phyloP scores from a whole-genome alignment of 345 rosid species.

The Dipteronia dyeriana region DNA sequence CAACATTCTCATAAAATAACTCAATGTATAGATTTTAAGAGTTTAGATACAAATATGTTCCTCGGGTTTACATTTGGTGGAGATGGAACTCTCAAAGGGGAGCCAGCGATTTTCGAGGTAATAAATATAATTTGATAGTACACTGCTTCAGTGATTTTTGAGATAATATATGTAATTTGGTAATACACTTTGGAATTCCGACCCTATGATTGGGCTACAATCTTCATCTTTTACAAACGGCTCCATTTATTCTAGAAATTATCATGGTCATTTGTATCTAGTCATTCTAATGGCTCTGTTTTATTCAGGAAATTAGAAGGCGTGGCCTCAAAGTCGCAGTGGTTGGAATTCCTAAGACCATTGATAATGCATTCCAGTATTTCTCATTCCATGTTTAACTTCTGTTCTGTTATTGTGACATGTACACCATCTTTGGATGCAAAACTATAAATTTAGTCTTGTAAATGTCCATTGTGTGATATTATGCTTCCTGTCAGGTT shows the following conservation, averaged over 20 bases:
- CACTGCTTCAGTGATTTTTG: constrained; percentile 54
- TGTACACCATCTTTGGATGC: background rate
- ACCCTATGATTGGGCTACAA: background rate
- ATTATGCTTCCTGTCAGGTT: constrained; percentile 35
- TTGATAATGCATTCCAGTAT: constrained; percentile 48
- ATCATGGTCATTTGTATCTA: background rate
- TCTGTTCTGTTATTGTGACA: background rate
- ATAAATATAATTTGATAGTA: too few relatives aligned
- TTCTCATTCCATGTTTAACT: background rate
- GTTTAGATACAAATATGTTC: background rate
- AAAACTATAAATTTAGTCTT: background rate
- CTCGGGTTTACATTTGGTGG: constrained; percentile 84
- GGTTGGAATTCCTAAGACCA: constrained; percentile 66
- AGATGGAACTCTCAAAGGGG: constrained; percentile 91
- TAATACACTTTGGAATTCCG: background rate
- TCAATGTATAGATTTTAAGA: too few relatives aligned
- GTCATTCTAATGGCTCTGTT: background rate
- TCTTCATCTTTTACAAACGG: background rate
- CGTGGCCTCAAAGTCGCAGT: constrained; percentile 88
- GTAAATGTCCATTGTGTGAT: background rate
- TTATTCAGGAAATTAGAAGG: constrained; percentile 62
- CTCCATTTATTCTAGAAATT: background rate
- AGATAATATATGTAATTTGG: constrained; percentile 41
- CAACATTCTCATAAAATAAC: too few relatives aligned
- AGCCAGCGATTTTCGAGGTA: constrained; percentile 78